Conservation (phyloP, 768 basidiomycete genomes). For the Lyophyllum decastes region DNA sequence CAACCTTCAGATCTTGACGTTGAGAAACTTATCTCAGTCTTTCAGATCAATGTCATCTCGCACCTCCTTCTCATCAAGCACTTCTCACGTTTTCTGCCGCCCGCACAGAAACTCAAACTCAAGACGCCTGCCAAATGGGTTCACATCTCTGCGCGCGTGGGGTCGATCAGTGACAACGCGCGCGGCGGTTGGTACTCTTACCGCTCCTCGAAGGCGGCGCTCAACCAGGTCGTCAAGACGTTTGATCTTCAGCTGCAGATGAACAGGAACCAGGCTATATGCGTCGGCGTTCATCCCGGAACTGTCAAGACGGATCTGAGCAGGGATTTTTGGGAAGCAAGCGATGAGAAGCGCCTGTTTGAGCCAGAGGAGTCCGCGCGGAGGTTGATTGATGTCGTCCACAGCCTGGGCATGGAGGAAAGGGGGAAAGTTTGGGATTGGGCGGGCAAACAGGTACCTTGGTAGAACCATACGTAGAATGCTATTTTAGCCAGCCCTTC, state of each 20-base stretch:
- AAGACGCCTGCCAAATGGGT: constrained; percentile 52
- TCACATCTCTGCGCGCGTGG: constrained; percentile 60
- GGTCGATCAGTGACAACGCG: constrained; percentile 58
- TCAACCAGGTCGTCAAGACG: constrained; percentile 64
- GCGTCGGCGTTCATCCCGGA: constrained; percentile 59
- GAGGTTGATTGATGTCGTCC: constrained; percentile 47
- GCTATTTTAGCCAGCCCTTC: not conserved
- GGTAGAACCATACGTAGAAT: constrained; percentile 21
- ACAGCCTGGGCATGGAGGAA: constrained; percentile 36
- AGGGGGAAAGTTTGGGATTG: constrained; percentile 61
- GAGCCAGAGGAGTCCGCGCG: constrained; percentile 52
- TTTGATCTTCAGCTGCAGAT: constrained; percentile 56
- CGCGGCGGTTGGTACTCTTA: constrained; percentile 67
- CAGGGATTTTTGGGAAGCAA: constrained; percentile 50
- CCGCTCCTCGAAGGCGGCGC: constrained; percentile 60
- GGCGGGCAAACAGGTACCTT: constrained; percentile 50
- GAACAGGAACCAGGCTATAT: constrained; percentile 48
- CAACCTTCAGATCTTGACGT: constrained; percentile 49
- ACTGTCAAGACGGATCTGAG: constrained; percentile 63
- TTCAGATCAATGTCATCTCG: constrained; percentile 60
- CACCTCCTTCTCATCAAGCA: constrained; percentile 64
- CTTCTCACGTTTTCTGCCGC: constrained; percentile 59
- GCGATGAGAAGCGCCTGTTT: constrained; percentile 39
- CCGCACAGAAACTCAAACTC: constrained; percentile 22
- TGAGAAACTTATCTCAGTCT: constrained; percentile 41